phyloP scores from a whole-genome alignment of 1,284 basidiomycete species.

The Cutaneotrichosporon arboriforme region DNA sequence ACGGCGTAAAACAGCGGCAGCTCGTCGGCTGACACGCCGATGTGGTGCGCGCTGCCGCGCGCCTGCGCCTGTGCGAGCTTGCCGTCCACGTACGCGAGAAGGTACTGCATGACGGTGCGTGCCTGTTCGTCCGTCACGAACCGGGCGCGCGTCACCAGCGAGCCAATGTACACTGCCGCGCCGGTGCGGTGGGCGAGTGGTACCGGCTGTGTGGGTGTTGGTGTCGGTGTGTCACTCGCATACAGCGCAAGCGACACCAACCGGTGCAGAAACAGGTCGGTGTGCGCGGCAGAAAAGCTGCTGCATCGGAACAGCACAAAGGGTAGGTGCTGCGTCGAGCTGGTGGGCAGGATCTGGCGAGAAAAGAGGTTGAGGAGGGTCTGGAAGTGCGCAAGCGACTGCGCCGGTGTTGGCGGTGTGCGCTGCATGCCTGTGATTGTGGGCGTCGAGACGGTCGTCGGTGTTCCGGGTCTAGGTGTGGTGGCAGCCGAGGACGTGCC shows the following conservation, averaged over 20 bases:
- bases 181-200: constrained; percentile 59
- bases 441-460: constrained; percentile 26
- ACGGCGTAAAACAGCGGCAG: constrained; percentile 81
- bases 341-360: constrained; percentile 85
- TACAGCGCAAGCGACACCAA: constrained; percentile 84
- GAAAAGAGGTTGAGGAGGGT: constrained; percentile 88
- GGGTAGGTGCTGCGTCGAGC: constrained; percentile 94
- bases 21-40: constrained; percentile 39
- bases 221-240: constrained; percentile 53
- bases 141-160: constrained; percentile 82
- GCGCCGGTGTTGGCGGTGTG: constrained; percentile 28
- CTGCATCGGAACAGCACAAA: constrained; percentile 95
- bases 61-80: constrained; percentile 66
- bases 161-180: constrained; percentile 85
- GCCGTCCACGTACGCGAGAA: constrained; percentile 75
- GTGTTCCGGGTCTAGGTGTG: constrained; percentile 19
- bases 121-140: constrained; percentile 75
- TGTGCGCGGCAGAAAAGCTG: constrained; percentile 80
- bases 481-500: constrained; percentile 31
- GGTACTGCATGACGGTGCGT: constrained; percentile 68
- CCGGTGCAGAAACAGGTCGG: constrained; percentile 88
- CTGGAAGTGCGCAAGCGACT: constrained; percentile 63
- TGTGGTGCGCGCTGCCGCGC: neutral
- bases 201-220: constrained; percentile 29
- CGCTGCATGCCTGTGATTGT: constrained; percentile 6